phyloP scores from a whole-genome alignment of 257 asterid species.

The Ballota nigra region DNA sequence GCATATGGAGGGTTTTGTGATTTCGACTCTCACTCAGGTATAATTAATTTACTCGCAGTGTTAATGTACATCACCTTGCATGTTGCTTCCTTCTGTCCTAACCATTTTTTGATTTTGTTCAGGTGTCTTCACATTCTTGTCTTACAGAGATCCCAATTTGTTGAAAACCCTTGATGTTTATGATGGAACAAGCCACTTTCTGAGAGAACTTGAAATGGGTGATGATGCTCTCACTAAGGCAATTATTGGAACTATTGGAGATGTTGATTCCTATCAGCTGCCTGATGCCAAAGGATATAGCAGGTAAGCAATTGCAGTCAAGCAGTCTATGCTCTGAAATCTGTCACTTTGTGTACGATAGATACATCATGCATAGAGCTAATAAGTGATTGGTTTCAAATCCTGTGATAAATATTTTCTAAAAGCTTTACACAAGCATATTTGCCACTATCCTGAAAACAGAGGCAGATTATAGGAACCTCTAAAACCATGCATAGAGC shows the following conservation, averaged over 20 bases:
- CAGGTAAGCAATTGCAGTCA: constrained; percentile 47
- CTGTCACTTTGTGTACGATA: neutral
- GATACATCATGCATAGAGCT: neutral
- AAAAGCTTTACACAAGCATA: too few relatives aligned
- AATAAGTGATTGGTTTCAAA: neutral
- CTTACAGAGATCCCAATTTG: constrained; percentile 96
- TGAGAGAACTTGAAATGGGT: constrained; percentile 85
- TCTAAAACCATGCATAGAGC: too few relatives aligned
- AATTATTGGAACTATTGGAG: constrained; percentile 97
- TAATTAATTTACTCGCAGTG: constrained; percentile 8
- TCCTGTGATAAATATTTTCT: too few relatives aligned
- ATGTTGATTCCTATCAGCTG: constrained; percentile 89
- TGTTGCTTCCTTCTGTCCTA: constrained; percentile 11
- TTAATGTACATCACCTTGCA: constrained; percentile 1
- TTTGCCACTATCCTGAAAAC: too few relatives aligned
- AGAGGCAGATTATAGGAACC: too few relatives aligned
- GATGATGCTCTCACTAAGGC: constrained; percentile 92
- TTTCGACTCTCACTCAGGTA: constrained; percentile 95
- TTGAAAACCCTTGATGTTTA: constrained; percentile 87
- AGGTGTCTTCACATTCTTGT: constrained; percentile 93
- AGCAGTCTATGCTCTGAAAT: neutral
- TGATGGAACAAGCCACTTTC: constrained; percentile 83
- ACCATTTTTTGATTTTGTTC: constrained; percentile 28
- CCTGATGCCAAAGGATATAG: constrained; percentile 99
- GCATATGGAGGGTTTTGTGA: constrained; percentile 99